A percentile compares a stretch with the other conserved stretches of the same genome.
Evolutionary conservation across 2,329 filamentous ascomycete species (phyloP).

Genomic region (Incumbomyces delicatus): DNA sequence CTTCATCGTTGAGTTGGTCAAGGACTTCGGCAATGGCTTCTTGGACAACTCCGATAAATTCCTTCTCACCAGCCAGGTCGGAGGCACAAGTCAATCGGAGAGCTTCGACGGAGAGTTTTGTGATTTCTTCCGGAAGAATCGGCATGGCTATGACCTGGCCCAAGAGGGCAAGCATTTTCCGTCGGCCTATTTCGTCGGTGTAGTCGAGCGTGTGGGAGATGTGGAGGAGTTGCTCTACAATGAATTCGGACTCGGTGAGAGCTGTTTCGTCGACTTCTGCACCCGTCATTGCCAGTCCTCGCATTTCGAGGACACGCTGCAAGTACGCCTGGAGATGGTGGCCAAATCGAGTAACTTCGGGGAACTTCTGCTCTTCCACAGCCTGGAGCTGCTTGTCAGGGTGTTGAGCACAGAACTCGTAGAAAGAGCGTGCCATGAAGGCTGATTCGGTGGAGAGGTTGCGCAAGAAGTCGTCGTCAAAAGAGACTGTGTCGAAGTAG

Average conservation of each 20-base stretch:
- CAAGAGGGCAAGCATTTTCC: slow-evolving; percentile 90
- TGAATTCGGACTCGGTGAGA: slow-evolving; percentile 83
- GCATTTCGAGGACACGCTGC: slow-evolving; percentile 35
- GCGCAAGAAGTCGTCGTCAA: slow-evolving; percentile 39
- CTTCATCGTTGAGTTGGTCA: slow-evolving; percentile 61
- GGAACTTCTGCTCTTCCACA: slow-evolving; percentile 70
- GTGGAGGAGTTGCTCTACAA: slow-evolving; percentile 88
- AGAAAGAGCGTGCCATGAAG: slow-evolving; percentile 86
- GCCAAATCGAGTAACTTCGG: slow-evolving; percentile 83
- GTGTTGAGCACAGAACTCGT: slow-evolving; percentile 78
- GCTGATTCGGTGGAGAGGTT: slow-evolving; percentile 63
- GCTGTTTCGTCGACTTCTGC: slow-evolving; percentile 59
- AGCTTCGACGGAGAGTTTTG: slow-evolving; percentile 74
- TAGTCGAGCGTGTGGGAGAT: slow-evolving; percentile 90
- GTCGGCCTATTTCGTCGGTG: slow-evolving; percentile 87
- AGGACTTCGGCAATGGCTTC: slow-evolving; percentile 95
- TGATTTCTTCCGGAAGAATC: slow-evolving; percentile 84
- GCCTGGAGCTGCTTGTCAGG: slow-evolving; percentile 64
- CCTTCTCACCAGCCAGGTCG: slow-evolving; percentile 39
- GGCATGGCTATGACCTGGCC: slow-evolving; percentile 76
- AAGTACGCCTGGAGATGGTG: slow-evolving; percentile 79
- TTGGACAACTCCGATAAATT: slow-evolving; percentile 51
- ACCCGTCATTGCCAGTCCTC: slow-evolving; percentile 30
- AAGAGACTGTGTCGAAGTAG: slow-evolving; percentile 36
- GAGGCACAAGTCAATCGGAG: slow-evolving; percentile 71